These are phyloP conservation scores for Gastrodia elata DNA, from an alignment of 106 monocot genomes.

Conservation along the genomic window DNA sequence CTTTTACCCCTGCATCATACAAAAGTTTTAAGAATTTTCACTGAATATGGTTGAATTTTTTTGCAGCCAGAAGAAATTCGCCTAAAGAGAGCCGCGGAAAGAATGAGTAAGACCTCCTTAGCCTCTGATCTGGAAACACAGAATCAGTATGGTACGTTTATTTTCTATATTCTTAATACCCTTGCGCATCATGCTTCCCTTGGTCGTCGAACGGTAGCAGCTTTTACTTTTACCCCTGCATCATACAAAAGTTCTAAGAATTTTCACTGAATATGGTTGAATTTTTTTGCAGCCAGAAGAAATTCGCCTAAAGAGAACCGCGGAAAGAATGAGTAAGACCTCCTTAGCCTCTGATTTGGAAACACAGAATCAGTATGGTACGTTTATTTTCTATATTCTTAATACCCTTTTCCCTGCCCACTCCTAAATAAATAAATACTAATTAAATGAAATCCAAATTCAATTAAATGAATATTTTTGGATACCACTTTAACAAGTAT, in stretches of 20 bases:
- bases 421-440: too few species aligned
- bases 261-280: not conserved
- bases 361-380: not conserved
- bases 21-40: not conserved
- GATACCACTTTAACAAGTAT: too few species aligned
- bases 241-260: not conserved
- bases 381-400: not conserved
- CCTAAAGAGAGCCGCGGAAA: conserved; percentile 75
- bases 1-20: not conserved
- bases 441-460: too few species aligned
- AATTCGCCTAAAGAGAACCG: conserved; percentile 81
- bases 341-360: conserved; percentile 49
- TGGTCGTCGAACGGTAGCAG: conserved; percentile 52
- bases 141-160: not conserved
- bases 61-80: conserved; percentile 79
- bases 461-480: too few species aligned
- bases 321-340: conserved; percentile 46
- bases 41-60: not conserved
- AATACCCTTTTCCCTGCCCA: not conserved
- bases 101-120: conserved; percentile 34
- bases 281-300: conserved; percentile 51
- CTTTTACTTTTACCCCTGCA: not conserved
- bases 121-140: conserved; percentile 42
- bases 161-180: not conserved
- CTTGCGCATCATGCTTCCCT: conserved; percentile 65